Percentiles rank a stretch among this genome's conserved stretches.
phyloP scores from a whole-genome alignment of 2,329 filamentous ascomycete species.

The Sporothrix sp. region DNA sequence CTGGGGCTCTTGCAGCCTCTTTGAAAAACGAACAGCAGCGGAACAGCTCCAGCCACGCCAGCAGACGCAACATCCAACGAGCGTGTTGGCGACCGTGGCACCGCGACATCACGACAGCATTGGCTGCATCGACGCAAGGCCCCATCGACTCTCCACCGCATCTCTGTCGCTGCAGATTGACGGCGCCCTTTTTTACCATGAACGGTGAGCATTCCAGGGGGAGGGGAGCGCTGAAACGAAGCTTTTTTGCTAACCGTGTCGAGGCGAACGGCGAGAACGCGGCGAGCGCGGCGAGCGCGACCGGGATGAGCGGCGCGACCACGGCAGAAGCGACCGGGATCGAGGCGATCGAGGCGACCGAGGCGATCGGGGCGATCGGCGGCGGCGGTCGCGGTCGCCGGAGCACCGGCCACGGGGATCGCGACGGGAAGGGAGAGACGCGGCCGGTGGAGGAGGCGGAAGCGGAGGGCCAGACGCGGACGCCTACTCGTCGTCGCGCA shows the following conservation, averaged over 20 bases:
- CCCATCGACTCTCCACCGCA: no score
- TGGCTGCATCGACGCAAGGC: no score
- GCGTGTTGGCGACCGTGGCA: no score
- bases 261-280: constrained; percentile 28
- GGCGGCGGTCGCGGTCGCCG: constrained; percentile 71
- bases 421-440: constrained; percentile 59
- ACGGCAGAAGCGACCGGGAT: constrained; percentile 45
- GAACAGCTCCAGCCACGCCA: constrained; percentile 10
- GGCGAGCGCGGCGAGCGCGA: constrained; percentile 18
- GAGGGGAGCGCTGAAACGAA: no score
- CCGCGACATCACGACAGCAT: no score
- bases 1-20: constrained; percentile 4
- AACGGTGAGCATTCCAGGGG: no score
- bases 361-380: constrained; percentile 43
- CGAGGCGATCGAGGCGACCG: constrained; percentile 36
- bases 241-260: constrained; percentile 18
- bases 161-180: no score
- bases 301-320: constrained; percentile 23
- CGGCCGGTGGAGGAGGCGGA: constrained; percentile 20
- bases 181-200: no score
- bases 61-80: no score
- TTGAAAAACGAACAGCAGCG: constrained; percentile 1
- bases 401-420: constrained; percentile 56
- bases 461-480: constrained; percentile 40
- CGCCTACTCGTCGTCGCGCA: constrained; percentile 85